Base-by-base conservation (phyloP, 176 grass and related monocot genomes). In the Carex littledalei region DNA sequence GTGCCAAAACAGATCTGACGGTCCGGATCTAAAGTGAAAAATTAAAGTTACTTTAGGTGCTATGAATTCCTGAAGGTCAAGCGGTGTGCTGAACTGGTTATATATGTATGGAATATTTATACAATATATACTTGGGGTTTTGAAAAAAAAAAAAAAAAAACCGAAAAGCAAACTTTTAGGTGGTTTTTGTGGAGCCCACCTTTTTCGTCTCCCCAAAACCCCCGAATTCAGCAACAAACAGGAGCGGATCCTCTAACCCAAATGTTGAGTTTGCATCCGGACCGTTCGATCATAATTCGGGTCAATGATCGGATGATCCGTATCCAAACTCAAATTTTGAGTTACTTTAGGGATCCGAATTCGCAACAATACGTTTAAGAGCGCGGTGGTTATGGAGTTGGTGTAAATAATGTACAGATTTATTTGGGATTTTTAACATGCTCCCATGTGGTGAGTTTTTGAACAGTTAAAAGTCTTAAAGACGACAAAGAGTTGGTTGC, bases 331-430 rank as follows among this genome's bases (percentile, higher is more conserved):
- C 39, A 43, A 43, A 43, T 6, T 43, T 43, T 7, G 39, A 43
- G 39, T 43, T 8, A 45, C 6, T 1, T 45, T 8, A 8, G 43
- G 43, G 43, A 45, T 45, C 49, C 43, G 7, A 8, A 45, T 8
- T 43, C 15, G 50, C 21, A 53, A 14, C 29, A 47, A 47, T 12
- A 76, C 10, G 26, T 15, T 76, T 76, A 76, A 76, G 72, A 47
- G 65, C 31, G 20, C 26, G 72, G 72, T 76, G 72, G 71, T 76
- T 76, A 76, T 53, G 71, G 71, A 53, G 17, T 76, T 26, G 17
- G 18, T 54, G 43, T 76, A 54, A 53, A 16, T 78, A 16, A 56
- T 78, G 22, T 77, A 56, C 13, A 32, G 4, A 55, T 78, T 32
- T 55, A n/a, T 78, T 78, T 24, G 21, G 50, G 43, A 74, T 50